Percentiles rank a stretch among this genome's conserved stretches.
phyloP scores from a whole-genome alignment of 2,329 filamentous ascomycete species.

The Aphanoascus verrucosus region DNA sequence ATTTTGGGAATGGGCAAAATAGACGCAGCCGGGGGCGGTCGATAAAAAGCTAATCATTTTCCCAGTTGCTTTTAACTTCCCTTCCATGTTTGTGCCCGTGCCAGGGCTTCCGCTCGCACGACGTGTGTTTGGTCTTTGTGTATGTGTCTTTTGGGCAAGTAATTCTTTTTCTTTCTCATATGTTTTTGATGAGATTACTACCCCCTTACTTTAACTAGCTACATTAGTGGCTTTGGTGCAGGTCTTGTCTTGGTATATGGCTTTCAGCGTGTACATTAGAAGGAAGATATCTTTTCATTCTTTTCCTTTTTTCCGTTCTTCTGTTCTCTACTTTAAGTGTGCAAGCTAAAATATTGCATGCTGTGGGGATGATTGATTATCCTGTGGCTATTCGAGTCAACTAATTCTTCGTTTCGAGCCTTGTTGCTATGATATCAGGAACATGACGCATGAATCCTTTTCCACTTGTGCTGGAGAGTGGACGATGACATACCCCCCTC shows the following conservation, averaged over 20 bases:
- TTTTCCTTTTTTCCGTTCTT: not conserved
- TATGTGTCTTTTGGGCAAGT: not conserved
- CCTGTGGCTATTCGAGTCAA: too few relatives aligned
- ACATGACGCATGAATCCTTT: too few relatives aligned
- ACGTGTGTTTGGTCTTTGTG: not conserved
- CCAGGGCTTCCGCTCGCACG: not conserved
- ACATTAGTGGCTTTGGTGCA: not conserved
- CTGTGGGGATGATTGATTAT: not conserved
- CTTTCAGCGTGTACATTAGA: conserved; percentile 10
- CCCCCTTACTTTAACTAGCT: not conserved
- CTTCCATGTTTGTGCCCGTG: not conserved
- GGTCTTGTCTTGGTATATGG: conserved; percentile 6
- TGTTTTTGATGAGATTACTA: not conserved
- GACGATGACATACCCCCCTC: too few relatives aligned
- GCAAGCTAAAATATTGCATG: not conserved
- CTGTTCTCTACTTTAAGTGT: not conserved
- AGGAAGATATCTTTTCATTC: not conserved
- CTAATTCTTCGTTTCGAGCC: too few relatives aligned
- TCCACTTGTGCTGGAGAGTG: too few relatives aligned
- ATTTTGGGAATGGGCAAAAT: conserved; percentile 18
- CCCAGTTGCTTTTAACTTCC: not conserved
- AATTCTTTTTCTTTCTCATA: not conserved
- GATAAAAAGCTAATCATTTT: conserved; percentile 7
- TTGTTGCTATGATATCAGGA: too few relatives aligned
- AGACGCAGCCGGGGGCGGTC: conserved; percentile 23